Conservation (phyloP, 2,329 filamentous ascomycete species). For the Aureobasidium sp. region DNA sequence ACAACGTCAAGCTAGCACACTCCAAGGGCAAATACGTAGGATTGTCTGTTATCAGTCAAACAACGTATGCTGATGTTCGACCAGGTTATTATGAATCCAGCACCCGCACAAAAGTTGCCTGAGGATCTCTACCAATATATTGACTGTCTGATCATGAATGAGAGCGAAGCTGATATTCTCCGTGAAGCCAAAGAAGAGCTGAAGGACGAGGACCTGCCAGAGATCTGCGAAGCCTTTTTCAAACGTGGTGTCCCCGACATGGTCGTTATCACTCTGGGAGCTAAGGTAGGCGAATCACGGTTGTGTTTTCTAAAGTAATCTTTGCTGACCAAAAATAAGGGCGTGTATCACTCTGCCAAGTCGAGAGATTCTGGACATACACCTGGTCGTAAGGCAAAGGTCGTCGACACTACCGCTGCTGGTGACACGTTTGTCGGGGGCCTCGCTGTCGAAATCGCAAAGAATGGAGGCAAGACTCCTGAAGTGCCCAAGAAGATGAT, state of each 20-base stretch:
- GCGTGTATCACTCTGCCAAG: slow-evolving; percentile 25
- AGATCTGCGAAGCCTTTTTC: slow-evolving; percentile 50
- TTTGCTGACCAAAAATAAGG: slow-evolving; percentile 22
- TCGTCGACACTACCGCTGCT: slow-evolving; percentile 89
- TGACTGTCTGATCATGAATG: slow-evolving; percentile 79
- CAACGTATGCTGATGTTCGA: not conserved
- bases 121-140: slow-evolving; percentile 59
- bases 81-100: slow-evolving; percentile 73
- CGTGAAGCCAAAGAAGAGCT: slow-evolving; percentile 38
- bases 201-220: slow-evolving; percentile 23
- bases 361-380: slow-evolving; percentile 22
- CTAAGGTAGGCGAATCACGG: slow-evolving; percentile 46
- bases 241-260: slow-evolving; percentile 64
- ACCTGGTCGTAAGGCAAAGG: slow-evolving; percentile 60
- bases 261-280: slow-evolving; percentile 78
- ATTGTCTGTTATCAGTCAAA: not conserved
- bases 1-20: slow-evolving; percentile 27
- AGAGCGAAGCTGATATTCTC: slow-evolving; percentile 76
- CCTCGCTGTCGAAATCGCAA: slow-evolving; percentile 69
- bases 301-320: too few species aligned
- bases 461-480: slow-evolving; percentile 35
- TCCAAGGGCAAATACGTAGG: slow-evolving; percentile 25
- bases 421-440: slow-evolving; percentile 91
- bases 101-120: slow-evolving; percentile 62
- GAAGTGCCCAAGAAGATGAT: slow-evolving; percentile 52